Conservation (phyloP, 2,329 filamentous ascomycete genomes). For the Hymenoscyphus salicellus region DNA sequence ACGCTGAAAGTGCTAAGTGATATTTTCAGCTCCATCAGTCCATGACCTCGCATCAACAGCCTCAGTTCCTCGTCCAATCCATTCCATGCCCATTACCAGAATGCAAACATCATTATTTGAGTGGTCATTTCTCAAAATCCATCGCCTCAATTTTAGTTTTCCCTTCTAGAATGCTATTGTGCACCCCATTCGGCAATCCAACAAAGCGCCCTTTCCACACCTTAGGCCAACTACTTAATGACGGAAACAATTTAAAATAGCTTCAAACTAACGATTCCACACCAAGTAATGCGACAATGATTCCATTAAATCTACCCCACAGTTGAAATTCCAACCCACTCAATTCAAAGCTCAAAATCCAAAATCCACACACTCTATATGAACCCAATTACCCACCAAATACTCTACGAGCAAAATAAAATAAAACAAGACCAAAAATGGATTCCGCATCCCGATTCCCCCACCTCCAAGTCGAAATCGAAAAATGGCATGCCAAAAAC, state of each 20-base stretch:
- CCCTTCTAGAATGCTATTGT: slow-evolving; percentile 1
- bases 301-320: neutral
- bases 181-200: neutral
- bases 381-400: neutral
- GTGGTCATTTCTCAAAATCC: neutral
- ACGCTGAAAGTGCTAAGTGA: too few relatives aligned
- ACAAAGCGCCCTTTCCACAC: neutral
- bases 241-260: neutral
- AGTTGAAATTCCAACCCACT: neutral
- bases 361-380: neutral
- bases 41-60: too few relatives aligned
- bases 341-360: neutral
- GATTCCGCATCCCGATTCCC: neutral
- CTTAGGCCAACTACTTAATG: neutral
- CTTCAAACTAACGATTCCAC: neutral
- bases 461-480: neutral
- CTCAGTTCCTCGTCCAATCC: too few relatives aligned
- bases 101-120: too few relatives aligned
- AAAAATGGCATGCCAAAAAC: slow-evolving; percentile 1
- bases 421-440: neutral
- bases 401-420: neutral
- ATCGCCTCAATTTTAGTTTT: neutral
- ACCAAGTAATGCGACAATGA: neutral
- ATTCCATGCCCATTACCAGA: too few relatives aligned
- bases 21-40: too few relatives aligned